Percentiles rank a stretch among this genome's conserved stretches.
phyloP scores from a whole-genome alignment of 495 filamentous ascomycete genomes.

The Thozetella sp. region DNA sequence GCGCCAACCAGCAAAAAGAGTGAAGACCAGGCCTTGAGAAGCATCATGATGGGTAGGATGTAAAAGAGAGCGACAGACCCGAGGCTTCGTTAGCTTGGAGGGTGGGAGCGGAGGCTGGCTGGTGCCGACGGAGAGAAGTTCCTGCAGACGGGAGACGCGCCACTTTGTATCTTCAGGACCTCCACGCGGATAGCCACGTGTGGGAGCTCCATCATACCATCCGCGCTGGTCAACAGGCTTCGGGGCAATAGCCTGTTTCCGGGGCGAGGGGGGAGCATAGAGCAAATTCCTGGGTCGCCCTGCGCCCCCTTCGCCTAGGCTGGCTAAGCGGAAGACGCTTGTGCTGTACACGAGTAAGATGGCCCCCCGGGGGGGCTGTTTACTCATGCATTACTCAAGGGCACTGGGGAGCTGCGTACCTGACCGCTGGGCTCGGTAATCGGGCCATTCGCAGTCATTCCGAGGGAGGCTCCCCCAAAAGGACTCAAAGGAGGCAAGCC shows the following conservation, averaged over 20 bases:
- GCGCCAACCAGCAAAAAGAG: not conserved
- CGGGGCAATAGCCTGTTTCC: not conserved
- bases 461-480: too few species aligned
- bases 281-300: too few species aligned
- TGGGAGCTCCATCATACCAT: not conserved
- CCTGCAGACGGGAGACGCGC: not conserved
- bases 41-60: not conserved
- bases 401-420: not conserved
- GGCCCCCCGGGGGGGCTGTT: too few species aligned
- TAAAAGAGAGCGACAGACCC: not conserved
- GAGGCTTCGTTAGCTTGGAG: not conserved
- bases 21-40: not conserved
- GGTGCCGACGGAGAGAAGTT: not conserved
- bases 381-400: slow-evolving; percentile 1
- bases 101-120: not conserved
- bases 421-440: not conserved
- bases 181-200: not conserved
- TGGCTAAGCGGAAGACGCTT: too few species aligned
- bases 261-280: too few species aligned
- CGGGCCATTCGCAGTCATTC: not conserved
- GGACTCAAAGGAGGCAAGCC: too few species aligned
- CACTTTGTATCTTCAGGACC: not conserved
- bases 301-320: too few species aligned
- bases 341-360: too few species aligned
- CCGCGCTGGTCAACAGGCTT: not conserved